Conservation (phyloP, 768 basidiomycete species). For the Fomitopsis serialis region DNA sequence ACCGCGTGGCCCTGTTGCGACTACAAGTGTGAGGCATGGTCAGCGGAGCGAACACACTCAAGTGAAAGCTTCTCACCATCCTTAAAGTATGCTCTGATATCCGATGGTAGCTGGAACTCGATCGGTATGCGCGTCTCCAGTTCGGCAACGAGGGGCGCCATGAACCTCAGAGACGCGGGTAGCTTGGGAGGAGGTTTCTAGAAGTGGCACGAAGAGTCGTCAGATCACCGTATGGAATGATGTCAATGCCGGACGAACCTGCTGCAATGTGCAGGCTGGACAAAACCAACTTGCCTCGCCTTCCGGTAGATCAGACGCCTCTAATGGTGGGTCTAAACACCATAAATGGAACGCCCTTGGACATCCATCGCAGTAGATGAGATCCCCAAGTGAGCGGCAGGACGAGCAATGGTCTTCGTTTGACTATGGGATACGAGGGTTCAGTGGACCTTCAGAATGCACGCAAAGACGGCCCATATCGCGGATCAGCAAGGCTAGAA, state of each 20-base stretch:
- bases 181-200: conserved; percentile 69
- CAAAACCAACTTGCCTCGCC: conserved; percentile 72
- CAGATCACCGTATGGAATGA: neutral
- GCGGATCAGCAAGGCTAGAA: conserved; percentile 3
- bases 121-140: conserved; percentile 64
- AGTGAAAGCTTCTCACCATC: conserved; percentile 51
- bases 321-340: conserved; percentile 95
- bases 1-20: conserved; percentile 73
- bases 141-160: conserved; percentile 68
- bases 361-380: conserved; percentile 97
- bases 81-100: conserved; percentile 78
- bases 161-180: conserved; percentile 46
- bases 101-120: conserved; percentile 84
- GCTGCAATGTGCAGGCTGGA: conserved; percentile 59
- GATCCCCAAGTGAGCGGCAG: conserved; percentile 73
- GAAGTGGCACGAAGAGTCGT: conserved; percentile 1
- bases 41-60: neutral
- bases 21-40: conserved; percentile 34
- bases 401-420: conserved; percentile 87
- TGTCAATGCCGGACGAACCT: conserved; percentile 35
- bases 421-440: conserved; percentile 25
- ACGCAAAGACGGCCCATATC: neutral
- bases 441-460: neutral
- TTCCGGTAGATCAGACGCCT: conserved; percentile 80
- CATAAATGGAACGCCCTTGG: conserved; percentile 93